Percentiles rank a stretch among this genome's conserved stretches.
Evolutionary conservation across 345 rosid genomes (phyloP).

Genomic region (Eucalyptus pauciflora): DNA sequence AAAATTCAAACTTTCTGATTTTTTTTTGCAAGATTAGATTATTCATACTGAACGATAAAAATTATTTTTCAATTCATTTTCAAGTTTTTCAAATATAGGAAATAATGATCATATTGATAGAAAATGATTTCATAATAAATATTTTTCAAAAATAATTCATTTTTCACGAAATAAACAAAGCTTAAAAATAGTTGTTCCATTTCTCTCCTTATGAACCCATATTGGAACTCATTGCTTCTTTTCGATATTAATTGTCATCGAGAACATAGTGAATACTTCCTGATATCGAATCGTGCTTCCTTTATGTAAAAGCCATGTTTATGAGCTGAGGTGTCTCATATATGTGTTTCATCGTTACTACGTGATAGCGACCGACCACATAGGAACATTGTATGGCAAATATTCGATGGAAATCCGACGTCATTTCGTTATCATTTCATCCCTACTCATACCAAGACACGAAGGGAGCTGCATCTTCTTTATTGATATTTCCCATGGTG

Average conservation of each 20-base stretch:
- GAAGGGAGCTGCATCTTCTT: neutral
- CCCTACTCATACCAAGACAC: neutral
- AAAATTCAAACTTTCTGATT: neutral
- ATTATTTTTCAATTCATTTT: too few relatives aligned
- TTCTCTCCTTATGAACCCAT: neutral
- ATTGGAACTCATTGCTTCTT: neutral
- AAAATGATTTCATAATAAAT: too few relatives aligned
- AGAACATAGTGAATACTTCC: neutral
- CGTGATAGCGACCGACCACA: neutral
- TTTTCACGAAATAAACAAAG: neutral
- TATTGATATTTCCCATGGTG: neutral
- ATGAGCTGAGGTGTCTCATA: neutral
- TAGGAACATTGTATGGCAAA: neutral
- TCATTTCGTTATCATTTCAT: neutral
- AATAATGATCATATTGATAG: too few relatives aligned
- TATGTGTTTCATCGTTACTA: neutral
- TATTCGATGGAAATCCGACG: neutral
- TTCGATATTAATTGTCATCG: neutral
- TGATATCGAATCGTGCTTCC: neutral
- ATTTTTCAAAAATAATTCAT: too few relatives aligned
- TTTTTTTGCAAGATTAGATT: too few relatives aligned
- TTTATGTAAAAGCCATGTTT: neutral
- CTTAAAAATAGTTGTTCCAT: neutral
- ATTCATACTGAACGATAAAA: too few relatives aligned
- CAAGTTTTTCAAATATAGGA: too few relatives aligned